phyloP scores from a whole-genome alignment of 2,329 filamentous ascomycete species.

The Elsinoe perseae region DNA sequence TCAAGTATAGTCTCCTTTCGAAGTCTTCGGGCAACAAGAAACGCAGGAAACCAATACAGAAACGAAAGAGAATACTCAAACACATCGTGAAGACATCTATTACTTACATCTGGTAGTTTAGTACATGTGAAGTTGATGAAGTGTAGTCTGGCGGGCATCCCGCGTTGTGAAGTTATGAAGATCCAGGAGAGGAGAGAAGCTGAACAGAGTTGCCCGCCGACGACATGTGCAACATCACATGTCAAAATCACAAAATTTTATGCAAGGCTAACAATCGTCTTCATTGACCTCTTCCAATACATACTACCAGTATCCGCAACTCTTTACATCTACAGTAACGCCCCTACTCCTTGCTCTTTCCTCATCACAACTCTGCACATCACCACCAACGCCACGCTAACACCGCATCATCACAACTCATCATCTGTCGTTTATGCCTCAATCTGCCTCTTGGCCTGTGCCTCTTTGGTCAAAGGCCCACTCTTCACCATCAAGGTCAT shows the following conservation, averaged over 20 bases:
- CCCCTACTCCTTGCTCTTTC: slow-evolving; percentile 13
- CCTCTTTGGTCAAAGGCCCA: slow-evolving; percentile 49
- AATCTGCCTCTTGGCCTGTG: slow-evolving; percentile 6
- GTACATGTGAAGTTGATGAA: too few relatives aligned
- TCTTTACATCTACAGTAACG: background rate
- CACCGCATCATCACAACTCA: too few relatives aligned
- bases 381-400: slow-evolving; percentile 1
- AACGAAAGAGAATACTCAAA: too few relatives aligned
- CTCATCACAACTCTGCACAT: background rate
- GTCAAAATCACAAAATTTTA: background rate
- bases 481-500: slow-evolving; percentile 78
- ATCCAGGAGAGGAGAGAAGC: too few relatives aligned
- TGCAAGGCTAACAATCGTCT: background rate
- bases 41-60: too few relatives aligned
- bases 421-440: slow-evolving; percentile 9
- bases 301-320: background rate
- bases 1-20: too few relatives aligned
- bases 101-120: too few relatives aligned
- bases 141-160: too few relatives aligned
- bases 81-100: too few relatives aligned
- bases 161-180: too few relatives aligned
- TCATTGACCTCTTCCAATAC: background rate
- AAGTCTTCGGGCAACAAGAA: too few relatives aligned
- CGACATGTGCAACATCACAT: background rate
- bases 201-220: background rate